These are phyloP conservation scores for Colletotrichum australisinense DNA, from an alignment of 2,329 filamentous ascomycete genomes.

Conservation along the genomic window DNA sequence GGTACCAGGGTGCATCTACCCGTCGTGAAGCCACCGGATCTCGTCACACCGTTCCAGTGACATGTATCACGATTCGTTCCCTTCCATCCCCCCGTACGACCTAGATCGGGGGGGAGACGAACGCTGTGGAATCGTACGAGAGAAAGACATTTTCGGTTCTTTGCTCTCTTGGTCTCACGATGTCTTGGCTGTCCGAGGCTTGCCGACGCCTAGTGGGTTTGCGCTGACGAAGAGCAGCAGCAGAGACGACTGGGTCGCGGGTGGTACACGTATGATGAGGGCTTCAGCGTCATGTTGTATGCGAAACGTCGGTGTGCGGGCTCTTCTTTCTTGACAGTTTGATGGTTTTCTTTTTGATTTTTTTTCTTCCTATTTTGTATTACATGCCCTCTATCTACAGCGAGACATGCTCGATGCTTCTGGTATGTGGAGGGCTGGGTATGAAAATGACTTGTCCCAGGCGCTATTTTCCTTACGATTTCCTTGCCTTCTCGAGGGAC, in stretches of 20 bases:
- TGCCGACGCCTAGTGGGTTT: too few species aligned
- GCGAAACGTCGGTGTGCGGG: neutral
- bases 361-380: neutral
- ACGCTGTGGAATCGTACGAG: neutral
- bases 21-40: conserved; percentile 8
- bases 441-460: neutral
- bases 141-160: neutral
- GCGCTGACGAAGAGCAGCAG: neutral
- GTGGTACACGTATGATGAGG: neutral
- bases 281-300: neutral
- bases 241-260: neutral
- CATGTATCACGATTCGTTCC: neutral
- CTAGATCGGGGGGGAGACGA: neutral
- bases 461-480: neutral
- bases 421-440: neutral
- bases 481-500: neutral
- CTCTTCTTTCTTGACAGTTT: neutral
- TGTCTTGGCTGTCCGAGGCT: too few species aligned
- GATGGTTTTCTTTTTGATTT: neutral
- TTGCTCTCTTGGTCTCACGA: neutral
- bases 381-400: neutral
- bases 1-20: neutral
- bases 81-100: neutral
- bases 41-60: conserved; percentile 33
- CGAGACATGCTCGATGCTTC: neutral